Evolutionary conservation across 2,329 filamentous ascomycete genomes (phyloP).

Genomic region (Pseudocercospora ulei): DNA sequence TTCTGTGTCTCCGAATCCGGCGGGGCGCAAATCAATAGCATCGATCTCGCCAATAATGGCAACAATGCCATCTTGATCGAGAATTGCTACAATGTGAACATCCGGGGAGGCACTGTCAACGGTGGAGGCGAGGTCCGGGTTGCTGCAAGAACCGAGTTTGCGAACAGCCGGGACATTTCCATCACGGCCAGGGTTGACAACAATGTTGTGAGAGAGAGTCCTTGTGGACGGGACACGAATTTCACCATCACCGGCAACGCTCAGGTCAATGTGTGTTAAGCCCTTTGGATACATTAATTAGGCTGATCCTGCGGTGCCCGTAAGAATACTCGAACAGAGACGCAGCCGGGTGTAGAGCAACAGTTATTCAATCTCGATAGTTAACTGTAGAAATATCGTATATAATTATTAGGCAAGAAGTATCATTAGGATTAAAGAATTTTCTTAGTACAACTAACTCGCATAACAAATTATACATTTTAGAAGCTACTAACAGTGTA

Average conservation of each 20-base stretch:
- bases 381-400: too few species aligned
- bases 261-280: constrained; percentile 39
- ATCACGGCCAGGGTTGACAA: constrained; percentile 45
- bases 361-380: too few species aligned
- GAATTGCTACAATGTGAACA: constrained; percentile 50
- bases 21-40: constrained; percentile 42
- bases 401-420: too few species aligned
- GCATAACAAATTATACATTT: too few species aligned
- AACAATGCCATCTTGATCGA: constrained; percentile 50
- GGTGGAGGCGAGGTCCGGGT: constrained; percentile 50
- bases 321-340: too few species aligned
- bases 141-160: constrained; percentile 47
- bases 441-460: too few species aligned
- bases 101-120: constrained; percentile 45
- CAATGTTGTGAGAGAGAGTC: constrained; percentile 46
- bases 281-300: too few species aligned
- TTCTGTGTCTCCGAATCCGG: constrained; percentile 52
- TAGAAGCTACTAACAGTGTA: too few species aligned
- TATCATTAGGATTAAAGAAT: too few species aligned
- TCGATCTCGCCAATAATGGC: constrained; percentile 47
- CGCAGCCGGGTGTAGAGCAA: too few species aligned
- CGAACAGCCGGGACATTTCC: constrained; percentile 46
- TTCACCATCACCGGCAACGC: constrained; percentile 45
- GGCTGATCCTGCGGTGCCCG: too few species aligned
- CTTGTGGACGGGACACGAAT: constrained; percentile 47